Evolutionary conservation across 83 land plant genomes (phyloP).

Genomic region (Thuja plicata): DNA sequence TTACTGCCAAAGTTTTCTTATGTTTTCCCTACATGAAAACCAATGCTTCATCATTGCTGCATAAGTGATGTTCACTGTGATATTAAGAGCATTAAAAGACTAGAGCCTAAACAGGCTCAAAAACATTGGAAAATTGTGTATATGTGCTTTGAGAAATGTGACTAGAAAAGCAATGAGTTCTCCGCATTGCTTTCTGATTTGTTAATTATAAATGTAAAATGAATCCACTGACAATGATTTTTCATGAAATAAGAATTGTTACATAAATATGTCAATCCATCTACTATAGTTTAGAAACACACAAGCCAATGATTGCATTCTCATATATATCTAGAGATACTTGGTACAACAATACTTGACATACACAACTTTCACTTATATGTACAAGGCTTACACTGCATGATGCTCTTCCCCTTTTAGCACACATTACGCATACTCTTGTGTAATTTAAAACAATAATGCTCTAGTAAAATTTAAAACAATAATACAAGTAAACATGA

Average conservation of each 20-base stretch:
- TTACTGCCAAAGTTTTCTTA: too few relatives aligned
- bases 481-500: neutral
- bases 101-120: too few relatives aligned
- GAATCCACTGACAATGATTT: too few relatives aligned
- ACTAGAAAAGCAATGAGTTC: neutral
- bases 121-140: too few relatives aligned
- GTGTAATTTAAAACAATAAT: neutral
- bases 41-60: too few relatives aligned
- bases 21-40: too few relatives aligned
- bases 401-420: neutral
- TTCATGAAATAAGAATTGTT: too few relatives aligned
- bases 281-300: neutral
- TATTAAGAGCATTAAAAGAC: too few relatives aligned
- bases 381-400: neutral
- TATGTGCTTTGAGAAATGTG: neutral
- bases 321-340: neutral
- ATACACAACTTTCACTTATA: neutral
- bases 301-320: neutral
- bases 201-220: neutral
- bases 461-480: neutral
- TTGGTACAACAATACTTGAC: neutral
- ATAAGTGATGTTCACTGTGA: too few relatives aligned
- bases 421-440: neutral
- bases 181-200: neutral
- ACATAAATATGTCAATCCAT: neutral